phyloP scores from a whole-genome alignment of 148 eudicot genomes.

The Fagopyrum homotropicum region DNA sequence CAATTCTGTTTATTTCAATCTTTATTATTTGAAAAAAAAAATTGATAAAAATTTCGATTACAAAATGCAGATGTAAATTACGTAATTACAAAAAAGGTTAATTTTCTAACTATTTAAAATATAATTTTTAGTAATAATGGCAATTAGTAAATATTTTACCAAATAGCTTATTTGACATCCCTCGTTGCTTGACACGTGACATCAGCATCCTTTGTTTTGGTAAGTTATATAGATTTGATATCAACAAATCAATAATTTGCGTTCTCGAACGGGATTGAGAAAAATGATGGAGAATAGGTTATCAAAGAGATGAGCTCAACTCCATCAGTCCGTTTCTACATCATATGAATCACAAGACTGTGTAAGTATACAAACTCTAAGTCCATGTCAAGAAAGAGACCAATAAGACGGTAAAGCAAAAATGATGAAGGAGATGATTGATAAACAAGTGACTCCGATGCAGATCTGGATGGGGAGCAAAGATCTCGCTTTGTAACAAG shows the following conservation, averaged over 20 bases:
- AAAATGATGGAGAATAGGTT: not conserved
- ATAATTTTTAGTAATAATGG: no score
- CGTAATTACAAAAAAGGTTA: no score
- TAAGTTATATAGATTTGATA: not conserved
- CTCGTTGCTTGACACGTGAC: no score
- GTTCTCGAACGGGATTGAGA: not conserved
- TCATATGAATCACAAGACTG: not conserved
- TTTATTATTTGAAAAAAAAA: no score
- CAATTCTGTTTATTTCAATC: no score
- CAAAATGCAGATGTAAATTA: no score
- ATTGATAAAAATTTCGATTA: no score
- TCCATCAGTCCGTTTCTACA: not conserved
- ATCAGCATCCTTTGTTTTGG: no score
- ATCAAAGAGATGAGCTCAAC: not conserved
- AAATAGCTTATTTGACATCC: no score
- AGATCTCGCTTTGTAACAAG: constrained; percentile 44
- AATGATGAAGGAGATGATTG: constrained; percentile 17
- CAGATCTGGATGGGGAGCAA: constrained; percentile 23
- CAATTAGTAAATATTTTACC: no score
- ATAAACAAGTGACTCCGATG: constrained; percentile 13
- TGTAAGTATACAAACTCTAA: not conserved
- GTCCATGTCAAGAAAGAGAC: constrained; percentile 14
- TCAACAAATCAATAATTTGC: not conserved
- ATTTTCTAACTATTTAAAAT: no score
- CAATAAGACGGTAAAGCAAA: constrained; percentile 27